Evolutionary conservation across 306 rosid genomes (phyloP), one percentile per base, ranked within the genome.

Genomic region (Medicago lupulina): DNA sequence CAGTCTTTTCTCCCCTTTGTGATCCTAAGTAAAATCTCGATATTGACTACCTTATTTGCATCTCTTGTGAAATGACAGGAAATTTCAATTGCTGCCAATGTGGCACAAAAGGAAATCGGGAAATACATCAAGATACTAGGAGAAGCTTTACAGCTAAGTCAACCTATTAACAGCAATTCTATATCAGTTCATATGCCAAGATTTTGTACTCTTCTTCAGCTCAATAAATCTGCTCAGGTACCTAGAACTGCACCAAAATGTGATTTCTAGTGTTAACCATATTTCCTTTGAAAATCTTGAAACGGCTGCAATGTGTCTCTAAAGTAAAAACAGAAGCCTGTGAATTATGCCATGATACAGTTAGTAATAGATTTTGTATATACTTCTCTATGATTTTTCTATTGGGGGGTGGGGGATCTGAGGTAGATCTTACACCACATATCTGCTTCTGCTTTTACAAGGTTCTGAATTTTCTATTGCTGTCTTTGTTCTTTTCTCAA

Each of bases 201-300:
- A 85, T 90, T 92, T 87, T 95, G 99, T 89, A 89, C 97, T 8
- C 99, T 92, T 68, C 97, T 92, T 70, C 97, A 95, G 76, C 99
- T 95, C 80, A 95, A 90, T 81, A 90, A 92, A 83, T 95, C 97
- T 82, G 99, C 99, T 77, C 97, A 95, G 97, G 99, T 90, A 87
- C 74, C 64, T 17, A 8, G 18, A 8, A 46, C 55, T 39, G n/a
- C 19, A 46, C 53, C 68, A 5, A 62, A 62, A 49, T 21, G 78
- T 76, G 34, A 55, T 43, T 16, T 16, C 66, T 51, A 25, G 8
- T 54, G 38, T 66, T 66, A 31, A 40, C 78, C 59, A 72, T 49
- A 34, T 40, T 25, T 17, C 2, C 38, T n/a, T 40, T 28, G 58
- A 46, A 46, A 60, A 73, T 70, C 59, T 54, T 74, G 46, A 19